Percentiles rank a stretch among this genome's conserved stretches.
phyloP scores from a whole-genome alignment of 495 filamentous ascomycete genomes.

The Clohesyomyces aquaticus region DNA sequence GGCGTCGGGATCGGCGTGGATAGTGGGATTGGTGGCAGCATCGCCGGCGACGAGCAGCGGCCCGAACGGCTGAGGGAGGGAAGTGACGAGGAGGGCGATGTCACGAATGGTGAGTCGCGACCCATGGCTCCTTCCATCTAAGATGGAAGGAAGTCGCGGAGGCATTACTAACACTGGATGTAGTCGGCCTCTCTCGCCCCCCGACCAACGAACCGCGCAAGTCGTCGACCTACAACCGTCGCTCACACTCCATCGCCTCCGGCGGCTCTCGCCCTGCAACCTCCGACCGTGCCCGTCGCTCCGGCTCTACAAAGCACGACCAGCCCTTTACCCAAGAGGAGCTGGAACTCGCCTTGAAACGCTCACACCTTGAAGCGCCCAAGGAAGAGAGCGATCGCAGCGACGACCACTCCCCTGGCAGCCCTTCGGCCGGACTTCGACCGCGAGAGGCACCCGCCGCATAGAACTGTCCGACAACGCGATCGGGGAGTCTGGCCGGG shows the following conservation, averaged over 20 bases:
- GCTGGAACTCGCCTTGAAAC: constrained; percentile 43
- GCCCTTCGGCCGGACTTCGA: no score
- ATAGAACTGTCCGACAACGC: no score
- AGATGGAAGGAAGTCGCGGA: no score
- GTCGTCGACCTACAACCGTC: constrained; percentile 13
- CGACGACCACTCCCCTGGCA: constrained; percentile 2
- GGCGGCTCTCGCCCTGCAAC: constrained; percentile 30
- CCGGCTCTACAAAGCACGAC: constrained; percentile 30
- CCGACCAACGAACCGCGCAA: constrained; percentile 31
- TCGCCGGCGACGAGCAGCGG: constrained; percentile 11
- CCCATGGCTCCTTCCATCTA: not conserved
- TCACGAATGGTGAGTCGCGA: constrained; percentile 32
- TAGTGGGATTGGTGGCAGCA: constrained; percentile 30
- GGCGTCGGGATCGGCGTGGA: constrained; percentile 17
- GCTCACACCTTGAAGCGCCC: constrained; percentile 39
- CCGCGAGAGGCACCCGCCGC: no score
- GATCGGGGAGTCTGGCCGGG: no score
- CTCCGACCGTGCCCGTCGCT: constrained; percentile 2
- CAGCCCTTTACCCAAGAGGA: constrained; percentile 43
- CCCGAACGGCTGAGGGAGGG: constrained; percentile 21
- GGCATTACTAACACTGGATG: constrained; percentile 5
- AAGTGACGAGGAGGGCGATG: constrained; percentile 36
- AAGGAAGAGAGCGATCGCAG: constrained; percentile 29
- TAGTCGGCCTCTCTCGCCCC: constrained; percentile 38
- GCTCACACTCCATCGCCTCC: constrained; percentile 33